Percentiles rank a stretch among this genome's conserved stretches.
phyloP scores from a whole-genome alignment of 306 rosid genomes.

The Albizia julibrissin region DNA sequence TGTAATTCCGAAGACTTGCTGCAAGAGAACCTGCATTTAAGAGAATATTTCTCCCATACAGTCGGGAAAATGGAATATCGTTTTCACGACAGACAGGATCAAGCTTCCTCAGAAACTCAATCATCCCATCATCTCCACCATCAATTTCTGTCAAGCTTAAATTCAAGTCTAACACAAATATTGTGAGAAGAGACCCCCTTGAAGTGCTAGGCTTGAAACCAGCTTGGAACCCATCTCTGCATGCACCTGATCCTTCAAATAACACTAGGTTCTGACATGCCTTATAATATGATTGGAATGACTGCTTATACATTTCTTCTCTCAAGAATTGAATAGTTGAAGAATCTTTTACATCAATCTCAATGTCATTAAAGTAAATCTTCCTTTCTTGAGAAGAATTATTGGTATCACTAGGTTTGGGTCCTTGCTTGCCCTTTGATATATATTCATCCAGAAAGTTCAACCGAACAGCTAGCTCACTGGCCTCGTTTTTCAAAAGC shows the following conservation, averaged over 20 bases:
- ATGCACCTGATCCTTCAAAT: slow-evolving; percentile 87
- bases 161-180: slow-evolving; percentile 66
- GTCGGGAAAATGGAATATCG: slow-evolving; percentile 81
- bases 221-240: slow-evolving; percentile 69
- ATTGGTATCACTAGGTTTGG: slow-evolving; percentile 55
- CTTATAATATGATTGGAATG: slow-evolving; percentile 80
- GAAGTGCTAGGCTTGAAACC: slow-evolving; percentile 83
- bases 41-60: slow-evolving; percentile 79
- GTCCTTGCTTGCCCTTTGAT: slow-evolving; percentile 53
- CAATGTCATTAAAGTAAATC: slow-evolving; percentile 51
- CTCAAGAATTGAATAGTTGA: slow-evolving; percentile 48
- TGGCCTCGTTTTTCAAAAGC: slow-evolving; percentile 79
- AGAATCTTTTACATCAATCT: slow-evolving; percentile 63
- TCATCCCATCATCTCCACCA: slow-evolving; percentile 93
- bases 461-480: slow-evolving; percentile 81
- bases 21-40: slow-evolving; percentile 66
- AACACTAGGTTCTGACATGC: slow-evolving; percentile 70
- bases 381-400: slow-evolving; percentile 62
- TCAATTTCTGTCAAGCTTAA: slow-evolving; percentile 71
- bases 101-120: slow-evolving; percentile 66
- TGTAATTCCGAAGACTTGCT: slow-evolving; percentile 66
- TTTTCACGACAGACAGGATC: slow-evolving; percentile 74
- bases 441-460: slow-evolving; percentile 75
- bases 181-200: slow-evolving; percentile 69
- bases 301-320: slow-evolving; percentile 72